Conservation (phyloP, 345 rosid genomes). For the Orychophragmus violaceus region DNA sequence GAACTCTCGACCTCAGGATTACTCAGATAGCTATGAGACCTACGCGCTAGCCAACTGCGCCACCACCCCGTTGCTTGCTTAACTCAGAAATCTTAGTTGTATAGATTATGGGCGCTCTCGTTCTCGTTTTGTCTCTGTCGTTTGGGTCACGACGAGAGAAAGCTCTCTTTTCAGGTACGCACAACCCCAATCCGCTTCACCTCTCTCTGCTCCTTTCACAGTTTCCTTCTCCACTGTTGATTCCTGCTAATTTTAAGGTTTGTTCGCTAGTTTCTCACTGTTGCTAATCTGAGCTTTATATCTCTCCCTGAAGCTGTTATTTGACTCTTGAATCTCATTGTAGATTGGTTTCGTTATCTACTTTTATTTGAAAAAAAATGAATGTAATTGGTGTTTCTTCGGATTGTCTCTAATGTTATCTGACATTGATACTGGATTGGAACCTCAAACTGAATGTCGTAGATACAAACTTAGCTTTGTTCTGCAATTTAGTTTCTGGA, state of each 20-base stretch:
- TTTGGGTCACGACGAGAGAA: not conserved
- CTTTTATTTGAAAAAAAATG: not conserved
- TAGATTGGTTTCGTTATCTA: not conserved
- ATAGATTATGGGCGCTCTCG: not conserved
- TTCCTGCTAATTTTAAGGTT: not conserved
- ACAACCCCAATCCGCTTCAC: slow-evolving; percentile 36
- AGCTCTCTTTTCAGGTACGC: slow-evolving; percentile 26
- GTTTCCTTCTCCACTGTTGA: not conserved
- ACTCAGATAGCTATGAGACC: slow-evolving; percentile 80
- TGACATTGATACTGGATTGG: not conserved
- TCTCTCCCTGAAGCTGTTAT: not conserved
- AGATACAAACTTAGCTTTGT: not conserved
- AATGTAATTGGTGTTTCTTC: not conserved
- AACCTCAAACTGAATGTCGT: not conserved
- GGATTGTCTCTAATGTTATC: not conserved
- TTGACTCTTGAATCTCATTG: not conserved
- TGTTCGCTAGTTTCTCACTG: not conserved
- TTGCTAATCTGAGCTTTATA: not conserved
- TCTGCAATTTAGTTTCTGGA: slow-evolving; percentile 1
- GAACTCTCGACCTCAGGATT: slow-evolving; percentile 89
- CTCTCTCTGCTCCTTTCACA: slow-evolving; percentile 2
- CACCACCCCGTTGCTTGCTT: slow-evolving; percentile 47
- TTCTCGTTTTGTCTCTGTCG: not conserved
- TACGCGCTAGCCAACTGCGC: slow-evolving; percentile 96
- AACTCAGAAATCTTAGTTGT: not conserved